phyloP scores from a whole-genome alignment of 768 basidiomycete species.

The Leccinum pellstonianum region DNA sequence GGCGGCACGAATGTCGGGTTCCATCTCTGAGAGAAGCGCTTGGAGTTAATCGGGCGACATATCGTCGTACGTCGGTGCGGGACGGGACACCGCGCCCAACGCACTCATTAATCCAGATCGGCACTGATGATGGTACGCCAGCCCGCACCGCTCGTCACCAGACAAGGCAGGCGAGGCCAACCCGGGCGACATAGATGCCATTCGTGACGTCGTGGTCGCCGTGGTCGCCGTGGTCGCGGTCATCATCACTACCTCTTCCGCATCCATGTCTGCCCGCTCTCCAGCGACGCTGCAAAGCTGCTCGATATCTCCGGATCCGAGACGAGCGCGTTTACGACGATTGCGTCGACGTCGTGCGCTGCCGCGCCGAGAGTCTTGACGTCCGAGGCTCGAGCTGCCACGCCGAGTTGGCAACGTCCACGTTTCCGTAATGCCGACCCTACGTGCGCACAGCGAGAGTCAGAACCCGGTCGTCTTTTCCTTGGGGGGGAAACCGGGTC shows the following conservation, averaged over 20 bases:
- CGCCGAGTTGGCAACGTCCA: conserved; percentile 63
- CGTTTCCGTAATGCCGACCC: conserved; percentile 72
- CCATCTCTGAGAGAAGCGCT: conserved; percentile 74
- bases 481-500: not conserved
- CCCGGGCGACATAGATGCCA: conserved; percentile 44
- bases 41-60: conserved; percentile 71
- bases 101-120: conserved; percentile 20
- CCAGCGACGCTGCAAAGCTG: conserved; percentile 79
- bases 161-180: conserved; percentile 62
- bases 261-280: conserved; percentile 68
- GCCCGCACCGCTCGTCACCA: conserved; percentile 47
- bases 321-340: conserved; percentile 74
- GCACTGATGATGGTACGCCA: conserved; percentile 12
- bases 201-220: not conserved
- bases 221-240: not conserved
- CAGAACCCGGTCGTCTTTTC: not conserved
- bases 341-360: conserved; percentile 72
- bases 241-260: conserved; percentile 49
- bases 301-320: conserved; percentile 84
- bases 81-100: conserved; percentile 55
- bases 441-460: conserved; percentile 35
- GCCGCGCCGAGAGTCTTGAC: conserved; percentile 52
- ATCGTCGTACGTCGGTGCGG: conserved; percentile 54
- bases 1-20: conserved; percentile 77
- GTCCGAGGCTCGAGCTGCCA: conserved; percentile 80